Evolutionary conservation across 2,329 filamentous ascomycete genomes (phyloP).

Genomic region (Thelonectria blattea): DNA sequence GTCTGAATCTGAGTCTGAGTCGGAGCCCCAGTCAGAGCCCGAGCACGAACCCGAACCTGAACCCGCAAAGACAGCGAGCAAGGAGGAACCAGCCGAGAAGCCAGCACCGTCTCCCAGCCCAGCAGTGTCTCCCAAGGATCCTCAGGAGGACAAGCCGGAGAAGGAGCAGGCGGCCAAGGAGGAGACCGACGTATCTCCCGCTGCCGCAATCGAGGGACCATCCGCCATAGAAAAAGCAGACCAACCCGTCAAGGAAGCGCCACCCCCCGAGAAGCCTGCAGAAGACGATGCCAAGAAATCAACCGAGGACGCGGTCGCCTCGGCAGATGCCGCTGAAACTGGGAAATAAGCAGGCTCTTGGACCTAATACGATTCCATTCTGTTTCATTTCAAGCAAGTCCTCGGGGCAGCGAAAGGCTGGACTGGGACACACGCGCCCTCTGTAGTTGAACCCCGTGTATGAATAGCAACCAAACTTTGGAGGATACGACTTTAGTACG

Average conservation of each 20-base stretch:
- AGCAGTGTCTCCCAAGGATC: constrained; percentile 23
- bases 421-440: neutral
- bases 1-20: constrained; percentile 33
- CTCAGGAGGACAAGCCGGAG: constrained; percentile 27
- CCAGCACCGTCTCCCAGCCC: constrained; percentile 18
- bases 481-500: constrained; percentile 13
- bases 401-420: neutral
- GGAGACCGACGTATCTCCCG: constrained; percentile 1
- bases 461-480: constrained; percentile 11
- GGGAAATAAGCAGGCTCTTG: constrained; percentile 20
- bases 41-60: constrained; percentile 35
- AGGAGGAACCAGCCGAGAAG: constrained; percentile 13
- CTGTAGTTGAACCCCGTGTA: constrained; percentile 16
- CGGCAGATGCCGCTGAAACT: constrained; percentile 13
- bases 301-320: constrained; percentile 14
- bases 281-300: constrained; percentile 12
- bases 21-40: neutral
- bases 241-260: constrained; percentile 1
- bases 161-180: constrained; percentile 9
- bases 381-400: constrained; percentile 7
- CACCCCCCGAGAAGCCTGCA: constrained; percentile 1
- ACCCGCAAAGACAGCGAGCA: constrained; percentile 5
- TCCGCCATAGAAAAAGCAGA: constrained; percentile 9
- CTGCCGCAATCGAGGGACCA: constrained; percentile 13
- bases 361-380: constrained; percentile 14